Evolutionary conservation across 2,329 filamentous ascomycete species (phyloP), one percentile per base, ranked within the genome.

Genomic region (Herpomyces periplanetae): DNA sequence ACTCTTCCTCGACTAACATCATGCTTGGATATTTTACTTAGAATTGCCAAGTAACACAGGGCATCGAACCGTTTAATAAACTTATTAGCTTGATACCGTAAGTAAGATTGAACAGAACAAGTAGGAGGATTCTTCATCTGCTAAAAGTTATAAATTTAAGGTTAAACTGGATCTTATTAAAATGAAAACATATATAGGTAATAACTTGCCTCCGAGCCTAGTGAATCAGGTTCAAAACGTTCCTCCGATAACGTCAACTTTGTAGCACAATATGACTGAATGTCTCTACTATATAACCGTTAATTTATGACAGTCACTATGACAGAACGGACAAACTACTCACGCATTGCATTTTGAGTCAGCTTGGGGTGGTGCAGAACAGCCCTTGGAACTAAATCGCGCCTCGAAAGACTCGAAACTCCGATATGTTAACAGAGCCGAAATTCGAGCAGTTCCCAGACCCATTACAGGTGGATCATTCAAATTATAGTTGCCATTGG

Each of bases 11-110:
- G 55, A 7, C 71, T 84, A 11, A 96, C 57, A 35, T 96, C 80
- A 38, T 96, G 80, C 0, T 80, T 91, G 35, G 96, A 80, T 8
- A 96, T 53, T 40, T 96, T 96, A 31, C 80, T 63, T 3, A 80
- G 91, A 39, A 96, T 88, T 28, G 80, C 73, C 29, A 96, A 91
- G 43, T 96, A 96, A 43, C 80, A 96, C 38, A 96, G 96, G 31
- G 71, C 68, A 38, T 96, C 80, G 37, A 91, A 96, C 5, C 80
- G 64, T 37, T 66, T 71, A 30, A 91, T 80, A 31, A 96, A 96
- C 38, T 96, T 96, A 30, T 62, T 54, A 21, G 71, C 75, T 40
- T 96, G 80, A 39, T 96, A 96, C 9, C 80, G 64, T 16, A 96
- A 52, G 39, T 96, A 96, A 1, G 73, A 88, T 37, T 96, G 80